Evolutionary conservation across 257 asterid species (phyloP), one percentile per base, ranked within the genome.

Genomic region (Knoxia roxburghii): DNA sequence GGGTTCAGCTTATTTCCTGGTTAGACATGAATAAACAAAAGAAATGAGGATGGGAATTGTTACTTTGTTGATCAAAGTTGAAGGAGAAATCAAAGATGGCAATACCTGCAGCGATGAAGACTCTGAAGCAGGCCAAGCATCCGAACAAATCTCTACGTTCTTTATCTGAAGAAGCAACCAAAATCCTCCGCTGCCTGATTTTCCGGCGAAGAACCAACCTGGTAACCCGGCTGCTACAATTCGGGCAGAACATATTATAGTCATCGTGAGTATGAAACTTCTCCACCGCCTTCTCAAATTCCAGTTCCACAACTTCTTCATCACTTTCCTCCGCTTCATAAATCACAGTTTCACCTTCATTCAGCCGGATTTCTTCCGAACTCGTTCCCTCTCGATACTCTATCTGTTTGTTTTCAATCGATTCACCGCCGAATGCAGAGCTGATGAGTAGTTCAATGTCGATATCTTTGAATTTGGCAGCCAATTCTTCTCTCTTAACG

Each of bases 91-190:
- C n/a, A n/a, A 6, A 20, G 35, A 5, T 21, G 58, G 9, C 2
- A 15, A 29, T 64, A 83, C 91, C 91, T 68, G 75, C 68, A 50
- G 80, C 84, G 20, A 72, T 52, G 76, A 89, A 89, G 61, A 89
- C 48, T 64, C 82, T 75, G 79, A 89, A 76, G 79, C 96, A 89
- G 13, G 85, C 65, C 21, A 84, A 73, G 75, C 96, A 89, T 40
- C 95, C 93, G 14, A 85, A 27, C 26, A 82, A 73, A 40, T 76
- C 79, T 64, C 39, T 7, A 33, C 64, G n/a, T 27, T 13, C 40
- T 7, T 18, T 32, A 6, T 23, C 62, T 17, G 53, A 9, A n/a
- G n/a, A n/a, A 14, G 55, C 33, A 45, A 39, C 35, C 13, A 20
- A 54, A 26, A 66, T 18, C 59, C 41, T 57, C 41, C 15, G 27